Conservation (phyloP, 768 basidiomycete species). For the Clathrus columnatus region DNA sequence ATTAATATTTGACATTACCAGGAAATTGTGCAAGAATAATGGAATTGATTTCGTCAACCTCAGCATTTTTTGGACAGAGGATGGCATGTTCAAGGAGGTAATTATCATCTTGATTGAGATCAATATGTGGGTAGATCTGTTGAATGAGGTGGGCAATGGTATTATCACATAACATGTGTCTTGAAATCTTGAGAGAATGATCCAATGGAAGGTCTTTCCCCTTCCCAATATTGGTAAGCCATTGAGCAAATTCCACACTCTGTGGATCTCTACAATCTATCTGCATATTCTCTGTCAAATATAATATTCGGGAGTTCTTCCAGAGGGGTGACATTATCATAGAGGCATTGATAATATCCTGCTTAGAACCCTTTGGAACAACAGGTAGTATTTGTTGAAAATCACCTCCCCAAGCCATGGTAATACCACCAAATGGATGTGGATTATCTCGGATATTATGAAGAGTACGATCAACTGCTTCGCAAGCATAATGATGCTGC, state of each 20-base stretch:
- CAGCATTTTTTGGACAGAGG: constrained; percentile 26
- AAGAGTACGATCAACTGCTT: constrained; percentile 32
- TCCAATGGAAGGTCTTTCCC: constrained; percentile 19
- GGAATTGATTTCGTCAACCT: constrained; percentile 28
- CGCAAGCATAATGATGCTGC: constrained; percentile 28
- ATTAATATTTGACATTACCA: too few species aligned
- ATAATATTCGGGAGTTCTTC: constrained; percentile 23
- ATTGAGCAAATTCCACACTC: constrained; percentile 26
- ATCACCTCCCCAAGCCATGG: constrained; percentile 41
- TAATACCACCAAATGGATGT: constrained; percentile 35
- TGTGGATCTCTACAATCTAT: constrained; percentile 23
- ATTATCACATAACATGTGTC: constrained; percentile 21
- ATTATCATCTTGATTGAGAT: neutral
- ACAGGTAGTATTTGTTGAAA: constrained; percentile 41
- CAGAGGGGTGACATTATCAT: constrained; percentile 32
- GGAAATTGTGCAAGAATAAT: constrained; percentile 14
- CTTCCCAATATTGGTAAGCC: constrained; percentile 31
- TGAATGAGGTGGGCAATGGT: constrained; percentile 18
- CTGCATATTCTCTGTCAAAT: constrained; percentile 34
- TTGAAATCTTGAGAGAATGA: constrained; percentile 19
- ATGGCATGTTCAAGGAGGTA: constrained; percentile 26
- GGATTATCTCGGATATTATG: constrained; percentile 23
- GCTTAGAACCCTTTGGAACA: constrained; percentile 26
- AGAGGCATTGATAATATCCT: constrained; percentile 30
- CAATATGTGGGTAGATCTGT: constrained; percentile 21